Evolutionary conservation across 2,329 filamentous ascomycete species (phyloP), one percentile per base, ranked within the genome.

Genomic region (Myriosclerotinia scirpicola): DNA sequence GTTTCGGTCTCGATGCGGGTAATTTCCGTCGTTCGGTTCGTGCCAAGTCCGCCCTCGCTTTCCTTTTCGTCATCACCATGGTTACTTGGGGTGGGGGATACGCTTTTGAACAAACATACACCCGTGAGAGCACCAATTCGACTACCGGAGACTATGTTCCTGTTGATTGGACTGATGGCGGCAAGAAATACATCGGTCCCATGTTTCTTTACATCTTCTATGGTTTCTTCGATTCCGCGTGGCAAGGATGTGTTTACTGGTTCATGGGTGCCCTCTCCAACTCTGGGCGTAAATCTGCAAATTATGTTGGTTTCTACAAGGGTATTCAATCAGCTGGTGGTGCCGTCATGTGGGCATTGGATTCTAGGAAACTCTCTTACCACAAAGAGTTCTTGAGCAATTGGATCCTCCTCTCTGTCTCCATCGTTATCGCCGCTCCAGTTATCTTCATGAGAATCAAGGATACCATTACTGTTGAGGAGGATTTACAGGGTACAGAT

Each of bases 211-310:
- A 93, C 81, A 91, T 96, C 74, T 93, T 93, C 79, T 96, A 95
- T 77, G 92, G 92, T 52, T 89, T 95, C 78, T 95, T 89, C 73
- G 94, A 97, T 77, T 92, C 93, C 54, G 86, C 88, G 65, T 97
- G 92, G 89, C 94, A 98, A 81, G 94, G 92, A 0, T 88, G 83
- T 74, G 88, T 93, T 60, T 97, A 98, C 83, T 97, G 93, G 93
- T 93, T 90, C 81, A 97, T 98, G 90, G 94, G 94, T 61, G 87
- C 93, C 9, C 83, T 97, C 54, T 93, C 91, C 76, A 98, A 98
- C 85, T 96, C 94, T 70, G 87, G 91, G 68, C 92, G 93, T 78
- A 94, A 93, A 78, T 86, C 94, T 38, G 93, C 94, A 80, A 97
- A 97, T 82, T 90, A 94, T 75, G 90, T 92, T 53, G 93, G 91